phyloP scores from a whole-genome alignment of 306 rosid genomes.

The Adenanthera pavonina region DNA sequence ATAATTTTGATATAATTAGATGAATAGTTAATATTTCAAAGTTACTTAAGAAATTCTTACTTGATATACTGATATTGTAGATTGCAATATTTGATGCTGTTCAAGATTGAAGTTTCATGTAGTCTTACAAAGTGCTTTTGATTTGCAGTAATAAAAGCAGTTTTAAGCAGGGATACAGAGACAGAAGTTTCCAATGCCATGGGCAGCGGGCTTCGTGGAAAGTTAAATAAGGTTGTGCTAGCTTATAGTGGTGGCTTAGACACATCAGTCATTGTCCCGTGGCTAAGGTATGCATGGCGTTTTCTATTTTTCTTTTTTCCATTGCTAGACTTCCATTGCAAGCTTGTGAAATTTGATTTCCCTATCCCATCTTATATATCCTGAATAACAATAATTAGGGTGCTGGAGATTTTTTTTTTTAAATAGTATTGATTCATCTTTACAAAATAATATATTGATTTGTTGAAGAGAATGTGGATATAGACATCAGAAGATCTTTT shows the following conservation, averaged over 20 bases:
- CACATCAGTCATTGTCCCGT: slow-evolving; percentile 96
- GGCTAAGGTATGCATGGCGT: slow-evolving; percentile 69
- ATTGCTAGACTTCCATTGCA: neutral
- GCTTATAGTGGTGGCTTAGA: slow-evolving; percentile 98
- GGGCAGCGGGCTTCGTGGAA: slow-evolving; percentile 68
- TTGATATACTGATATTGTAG: slow-evolving; percentile 5
- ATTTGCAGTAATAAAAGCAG: slow-evolving; percentile 63
- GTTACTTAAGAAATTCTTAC: neutral
- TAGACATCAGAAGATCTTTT: neutral
- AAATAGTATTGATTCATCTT: neutral
- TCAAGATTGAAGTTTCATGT: slow-evolving; percentile 17
- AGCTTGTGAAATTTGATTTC: neutral
- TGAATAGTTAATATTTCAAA: neutral
- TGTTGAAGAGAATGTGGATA: neutral
- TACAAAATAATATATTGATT: neutral
- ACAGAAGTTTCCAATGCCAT: slow-evolving; percentile 47
- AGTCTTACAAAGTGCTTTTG: slow-evolving; percentile 30
- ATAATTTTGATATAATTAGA: neutral
- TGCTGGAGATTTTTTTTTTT: neutral
- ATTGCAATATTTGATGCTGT: slow-evolving; percentile 1
- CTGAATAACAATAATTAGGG: neutral
- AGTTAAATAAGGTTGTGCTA: slow-evolving; percentile 82
- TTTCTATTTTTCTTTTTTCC: neutral
- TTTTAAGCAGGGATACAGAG: slow-evolving; percentile 45
- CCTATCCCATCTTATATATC: neutral